Evolutionary conservation across 352 stramenopile species (phyloP).

Genomic region (Globisporangium echinulatum): DNA sequence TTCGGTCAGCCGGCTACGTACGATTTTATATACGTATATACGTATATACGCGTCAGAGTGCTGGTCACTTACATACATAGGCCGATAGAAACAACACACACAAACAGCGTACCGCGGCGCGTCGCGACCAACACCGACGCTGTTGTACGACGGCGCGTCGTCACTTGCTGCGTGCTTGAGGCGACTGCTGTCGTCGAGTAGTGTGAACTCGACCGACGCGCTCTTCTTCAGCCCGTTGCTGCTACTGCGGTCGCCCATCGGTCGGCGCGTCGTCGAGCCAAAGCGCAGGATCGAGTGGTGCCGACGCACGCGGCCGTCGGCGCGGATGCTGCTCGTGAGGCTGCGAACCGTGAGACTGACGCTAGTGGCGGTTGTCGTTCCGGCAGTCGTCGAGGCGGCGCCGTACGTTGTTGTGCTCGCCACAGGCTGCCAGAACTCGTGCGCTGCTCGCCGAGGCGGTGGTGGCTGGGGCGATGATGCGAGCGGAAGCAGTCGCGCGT

Average conservation of each 20-base stretch:
- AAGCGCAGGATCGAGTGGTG: constrained; percentile 69
- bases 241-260: constrained; percentile 13
- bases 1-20: constrained; percentile 49
- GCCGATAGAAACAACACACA: not conserved
- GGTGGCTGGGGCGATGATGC: not conserved
- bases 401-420: not conserved
- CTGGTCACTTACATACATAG: not conserved
- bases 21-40: not conserved
- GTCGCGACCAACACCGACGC: constrained; percentile 31
- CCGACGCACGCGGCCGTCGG: constrained; percentile 5
- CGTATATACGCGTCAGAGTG: not conserved
- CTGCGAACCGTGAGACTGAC: not conserved
- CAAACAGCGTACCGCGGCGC: constrained; percentile 31
- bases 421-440: not conserved
- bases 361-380: not conserved
- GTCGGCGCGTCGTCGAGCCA: constrained; percentile 24
- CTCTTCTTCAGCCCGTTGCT: constrained; percentile 38
- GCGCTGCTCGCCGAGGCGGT: not conserved
- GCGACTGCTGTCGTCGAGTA: constrained; percentile 33
- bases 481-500: constrained; percentile 5
- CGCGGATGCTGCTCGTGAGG: constrained; percentile 13
- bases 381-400: too few relatives aligned
- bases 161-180: constrained; percentile 20
- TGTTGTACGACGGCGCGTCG: constrained; percentile 17
- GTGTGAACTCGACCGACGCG: constrained; percentile 62